Conservation (phyloP, 2,329 filamentous ascomycete species). For the Colletotrichum sp. region DNA sequence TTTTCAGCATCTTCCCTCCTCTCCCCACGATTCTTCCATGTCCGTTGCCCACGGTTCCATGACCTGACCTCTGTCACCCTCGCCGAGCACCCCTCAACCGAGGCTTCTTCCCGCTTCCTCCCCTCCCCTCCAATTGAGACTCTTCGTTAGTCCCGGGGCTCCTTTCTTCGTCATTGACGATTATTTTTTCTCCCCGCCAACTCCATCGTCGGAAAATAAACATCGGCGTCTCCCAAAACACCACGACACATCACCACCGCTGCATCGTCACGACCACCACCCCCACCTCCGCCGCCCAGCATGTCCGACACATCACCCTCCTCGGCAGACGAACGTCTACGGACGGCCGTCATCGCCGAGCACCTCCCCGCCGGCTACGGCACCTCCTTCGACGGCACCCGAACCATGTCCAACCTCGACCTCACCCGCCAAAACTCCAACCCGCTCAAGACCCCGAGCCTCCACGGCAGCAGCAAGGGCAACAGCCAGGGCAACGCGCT, state of each 20-base stretch:
- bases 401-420: constrained; percentile 5
- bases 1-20: neutral
- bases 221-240: neutral
- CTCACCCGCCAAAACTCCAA: constrained; percentile 8
- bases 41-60: neutral
- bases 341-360: constrained; percentile 18
- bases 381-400: constrained; percentile 23
- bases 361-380: constrained; percentile 23
- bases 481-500: neutral
- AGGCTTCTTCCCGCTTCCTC: neutral
- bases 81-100: neutral
- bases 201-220: neutral
- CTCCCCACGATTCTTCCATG: neutral
- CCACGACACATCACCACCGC: neutral
- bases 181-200: neutral
- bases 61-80: neutral
- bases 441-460: neutral
- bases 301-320: constrained; percentile 17
- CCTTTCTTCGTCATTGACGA: neutral
- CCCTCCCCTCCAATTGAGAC: neutral
- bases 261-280: no score
- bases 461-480: constrained; percentile 20
- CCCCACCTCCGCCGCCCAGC: neutral
- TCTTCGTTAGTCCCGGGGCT: neutral
- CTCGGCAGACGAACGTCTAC: constrained; percentile 11